Percentiles rank a stretch among this genome's conserved stretches.
phyloP scores from a whole-genome alignment of 495 filamentous ascomycete species.

The Aspergillus homomorphus region DNA sequence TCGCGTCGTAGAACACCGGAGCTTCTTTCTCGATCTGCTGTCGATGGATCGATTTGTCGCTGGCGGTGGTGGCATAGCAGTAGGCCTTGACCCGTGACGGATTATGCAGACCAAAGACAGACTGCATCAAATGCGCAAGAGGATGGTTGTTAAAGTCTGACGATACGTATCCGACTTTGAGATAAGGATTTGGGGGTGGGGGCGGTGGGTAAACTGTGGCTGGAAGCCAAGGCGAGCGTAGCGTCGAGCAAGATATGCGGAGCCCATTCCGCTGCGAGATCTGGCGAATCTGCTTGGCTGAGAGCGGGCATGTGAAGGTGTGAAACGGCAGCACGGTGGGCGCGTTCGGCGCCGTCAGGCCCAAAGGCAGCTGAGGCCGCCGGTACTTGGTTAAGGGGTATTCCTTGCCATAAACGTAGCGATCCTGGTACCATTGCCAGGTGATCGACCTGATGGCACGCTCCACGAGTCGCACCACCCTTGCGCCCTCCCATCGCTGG shows the following conservation, averaged over 20 bases:
- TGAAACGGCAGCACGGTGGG: slow-evolving; percentile 98
- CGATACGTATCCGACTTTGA: slow-evolving; percentile 93
- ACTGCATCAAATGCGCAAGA: slow-evolving; percentile 96
- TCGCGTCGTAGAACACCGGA: slow-evolving; percentile 87
- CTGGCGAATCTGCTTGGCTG: slow-evolving; percentile 87
- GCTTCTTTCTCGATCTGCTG: slow-evolving; percentile 93
- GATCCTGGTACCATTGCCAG: slow-evolving; percentile 88
- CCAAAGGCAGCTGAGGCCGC: slow-evolving; percentile 71
- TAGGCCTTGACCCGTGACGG: slow-evolving; percentile 70
- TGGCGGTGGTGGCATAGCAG: slow-evolving; percentile 95
- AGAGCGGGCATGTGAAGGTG: slow-evolving; percentile 93
- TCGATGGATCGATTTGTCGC: slow-evolving; percentile 87
- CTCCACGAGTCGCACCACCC: slow-evolving; percentile 81
- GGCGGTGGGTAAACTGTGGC: slow-evolving; percentile 78
- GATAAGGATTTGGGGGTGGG: slow-evolving; percentile 71
- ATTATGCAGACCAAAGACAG: slow-evolving; percentile 92
- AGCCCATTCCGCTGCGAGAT: slow-evolving; percentile 96
- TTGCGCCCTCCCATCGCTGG: slow-evolving; percentile 81
- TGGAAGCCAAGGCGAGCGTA: slow-evolving; percentile 84
- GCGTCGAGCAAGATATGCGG: slow-evolving; percentile 84
- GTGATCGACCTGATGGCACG: slow-evolving; percentile 71
- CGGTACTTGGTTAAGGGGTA: slow-evolving; percentile 60
- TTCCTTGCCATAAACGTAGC: slow-evolving; percentile 60
- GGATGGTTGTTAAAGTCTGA: slow-evolving; percentile 99
- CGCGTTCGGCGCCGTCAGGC: slow-evolving; percentile 78